Percentiles rank a stretch among this genome's conserved stretches.
phyloP scores from a whole-genome alignment of 257 asterid genomes.

The Paulownia fortunei region DNA sequence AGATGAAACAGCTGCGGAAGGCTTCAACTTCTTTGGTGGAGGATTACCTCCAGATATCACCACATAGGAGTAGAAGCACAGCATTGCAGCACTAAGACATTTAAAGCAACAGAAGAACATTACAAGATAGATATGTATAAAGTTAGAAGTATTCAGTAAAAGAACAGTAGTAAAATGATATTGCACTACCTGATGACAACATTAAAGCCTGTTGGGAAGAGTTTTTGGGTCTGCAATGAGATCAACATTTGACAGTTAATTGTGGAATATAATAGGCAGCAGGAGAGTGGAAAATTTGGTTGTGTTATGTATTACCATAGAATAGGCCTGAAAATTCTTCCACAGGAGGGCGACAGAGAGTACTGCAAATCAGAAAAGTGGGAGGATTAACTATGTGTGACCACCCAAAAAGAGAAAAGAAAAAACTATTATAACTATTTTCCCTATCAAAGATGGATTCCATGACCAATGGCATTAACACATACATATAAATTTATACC shows the following conservation, averaged over 20 bases:
- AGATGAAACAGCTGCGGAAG: slow-evolving; percentile 39
- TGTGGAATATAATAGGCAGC: slow-evolving; percentile 1
- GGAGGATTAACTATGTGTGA: background rate
- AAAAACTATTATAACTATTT: background rate
- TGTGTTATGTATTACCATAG: slow-evolving; percentile 74
- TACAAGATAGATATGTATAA: background rate
- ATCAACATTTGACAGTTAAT: background rate
- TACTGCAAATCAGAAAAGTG: slow-evolving; percentile 50
- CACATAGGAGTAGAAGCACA: slow-evolving; percentile 83
- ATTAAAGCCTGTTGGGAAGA: slow-evolving; percentile 72
- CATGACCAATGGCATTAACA: background rate
- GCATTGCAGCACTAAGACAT: slow-evolving; percentile 79
- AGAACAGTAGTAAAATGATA: background rate
- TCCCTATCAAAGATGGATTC: background rate
- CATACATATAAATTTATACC: background rate
- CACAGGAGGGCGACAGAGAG: slow-evolving; percentile 68
- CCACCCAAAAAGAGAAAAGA: background rate
- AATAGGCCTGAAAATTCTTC: slow-evolving; percentile 74
- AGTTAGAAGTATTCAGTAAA: background rate
- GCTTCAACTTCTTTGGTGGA: slow-evolving; percentile 64
- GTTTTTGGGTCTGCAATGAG: slow-evolving; percentile 50
- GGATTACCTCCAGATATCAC: slow-evolving; percentile 78
- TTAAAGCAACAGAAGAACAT: slow-evolving; percentile 11
- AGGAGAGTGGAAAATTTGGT: background rate
- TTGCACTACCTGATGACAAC: slow-evolving; percentile 66